Evolutionary conservation across 306 rosid species (phyloP).

Genomic region (Betula pendula): DNA sequence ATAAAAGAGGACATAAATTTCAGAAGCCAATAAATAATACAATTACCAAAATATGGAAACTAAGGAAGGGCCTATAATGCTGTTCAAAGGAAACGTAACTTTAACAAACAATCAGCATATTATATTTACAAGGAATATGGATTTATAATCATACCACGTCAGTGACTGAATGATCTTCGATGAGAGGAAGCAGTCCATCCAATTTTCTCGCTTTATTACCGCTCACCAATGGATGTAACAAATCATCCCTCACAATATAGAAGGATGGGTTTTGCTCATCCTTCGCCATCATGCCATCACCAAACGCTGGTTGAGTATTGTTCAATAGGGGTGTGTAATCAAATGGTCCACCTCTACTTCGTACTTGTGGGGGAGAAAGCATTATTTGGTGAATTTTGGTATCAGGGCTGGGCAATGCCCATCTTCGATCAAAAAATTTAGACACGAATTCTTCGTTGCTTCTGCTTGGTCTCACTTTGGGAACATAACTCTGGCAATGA

Average conservation of each 20-base stretch:
- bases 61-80: slow-evolving; percentile 7
- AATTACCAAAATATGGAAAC: slow-evolving; percentile 7
- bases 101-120: slow-evolving; percentile 3
- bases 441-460: slow-evolving; percentile 49
- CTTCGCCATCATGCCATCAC: slow-evolving; percentile 27
- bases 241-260: slow-evolving; percentile 81
- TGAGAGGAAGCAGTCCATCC: slow-evolving; percentile 67
- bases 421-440: slow-evolving; percentile 64
- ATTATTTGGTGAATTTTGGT: slow-evolving; percentile 58
- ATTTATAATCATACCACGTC: slow-evolving; percentile 60
- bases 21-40: slow-evolving; percentile 17
- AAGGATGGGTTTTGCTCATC: slow-evolving; percentile 37
- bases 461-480: slow-evolving; percentile 32
- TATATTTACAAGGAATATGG: slow-evolving; percentile 1
- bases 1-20: background rate
- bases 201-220: slow-evolving; percentile 94
- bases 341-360: slow-evolving; percentile 27
- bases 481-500: slow-evolving; percentile 40
- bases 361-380: slow-evolving; percentile 14
- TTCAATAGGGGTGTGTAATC: slow-evolving; percentile 30
- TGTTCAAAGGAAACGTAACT: background rate
- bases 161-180: slow-evolving; percentile 66
- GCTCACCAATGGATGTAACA: slow-evolving; percentile 81
- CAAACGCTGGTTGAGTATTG: slow-evolving; percentile 36
- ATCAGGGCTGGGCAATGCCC: slow-evolving; percentile 65